Evolutionary conservation across 1,139 yeast genomes (phyloP).

Genomic region (Kazachstania sp.): DNA sequence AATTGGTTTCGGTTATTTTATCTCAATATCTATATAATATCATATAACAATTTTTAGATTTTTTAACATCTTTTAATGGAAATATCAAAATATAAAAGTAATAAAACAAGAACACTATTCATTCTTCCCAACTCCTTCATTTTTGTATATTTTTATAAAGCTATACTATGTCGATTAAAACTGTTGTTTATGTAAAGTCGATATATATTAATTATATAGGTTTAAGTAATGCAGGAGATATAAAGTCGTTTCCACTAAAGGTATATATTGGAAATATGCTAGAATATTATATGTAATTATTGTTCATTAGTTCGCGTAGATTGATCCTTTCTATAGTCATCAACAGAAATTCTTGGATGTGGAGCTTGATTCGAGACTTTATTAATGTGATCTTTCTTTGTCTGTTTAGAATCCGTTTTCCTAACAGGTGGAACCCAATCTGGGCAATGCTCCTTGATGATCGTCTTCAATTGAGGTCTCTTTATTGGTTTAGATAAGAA

Average conservation of each 20-base stretch:
- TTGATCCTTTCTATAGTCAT: not conserved
- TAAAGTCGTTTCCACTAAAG: not conserved
- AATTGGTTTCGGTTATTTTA: slow-evolving; percentile 28
- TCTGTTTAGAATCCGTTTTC: not conserved
- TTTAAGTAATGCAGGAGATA: not conserved
- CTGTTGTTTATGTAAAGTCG: too few species aligned
- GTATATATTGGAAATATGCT: not conserved
- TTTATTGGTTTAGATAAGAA: slow-evolving; percentile 82
- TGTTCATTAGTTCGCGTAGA: not conserved
- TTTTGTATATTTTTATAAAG: too few species aligned
- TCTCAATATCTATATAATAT: slow-evolving; percentile 8
- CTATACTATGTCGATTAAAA: too few species aligned
- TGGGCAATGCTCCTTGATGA: slow-evolving; percentile 34
- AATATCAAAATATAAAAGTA: slow-evolving; percentile 1
- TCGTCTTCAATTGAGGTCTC: slow-evolving; percentile 52
- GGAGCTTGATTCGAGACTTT: not conserved
- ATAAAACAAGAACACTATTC: not conserved
- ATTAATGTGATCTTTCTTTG: not conserved
- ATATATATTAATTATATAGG: not conserved
- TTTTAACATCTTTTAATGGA: slow-evolving; percentile 6
- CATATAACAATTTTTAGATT: slow-evolving; percentile 5
- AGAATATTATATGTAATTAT: not conserved
- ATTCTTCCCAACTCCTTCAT: too few species aligned
- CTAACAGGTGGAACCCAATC: slow-evolving; percentile 11
- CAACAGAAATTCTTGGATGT: not conserved